phyloP scores from a whole-genome alignment of 768 basidiomycete species.

The Amanita brunnescens region DNA sequence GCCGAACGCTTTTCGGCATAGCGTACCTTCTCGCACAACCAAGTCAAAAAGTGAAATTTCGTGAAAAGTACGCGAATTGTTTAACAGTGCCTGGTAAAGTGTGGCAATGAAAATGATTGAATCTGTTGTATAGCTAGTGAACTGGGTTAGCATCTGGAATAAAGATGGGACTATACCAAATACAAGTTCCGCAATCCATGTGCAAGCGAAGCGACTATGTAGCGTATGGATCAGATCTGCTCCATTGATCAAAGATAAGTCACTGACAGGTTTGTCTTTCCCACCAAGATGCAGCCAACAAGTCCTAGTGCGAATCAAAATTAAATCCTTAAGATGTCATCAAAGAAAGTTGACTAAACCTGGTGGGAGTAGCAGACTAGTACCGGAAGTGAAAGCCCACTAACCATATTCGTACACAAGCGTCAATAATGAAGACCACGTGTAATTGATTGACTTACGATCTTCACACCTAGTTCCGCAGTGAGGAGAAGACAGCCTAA shows the following conservation, averaged over 20 bases:
- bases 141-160: neutral
- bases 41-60: constrained; percentile 17
- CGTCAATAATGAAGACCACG: neutral
- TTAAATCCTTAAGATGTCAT: neutral
- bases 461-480: constrained; percentile 22
- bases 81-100: constrained; percentile 17
- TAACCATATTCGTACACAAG: constrained; percentile 5
- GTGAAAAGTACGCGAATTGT: constrained; percentile 12
- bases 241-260: neutral
- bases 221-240: neutral
- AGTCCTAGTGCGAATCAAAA: constrained; percentile 15
- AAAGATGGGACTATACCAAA: constrained; percentile 17
- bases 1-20: neutral
- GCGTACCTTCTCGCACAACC: constrained; percentile 26
- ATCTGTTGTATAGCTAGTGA: constrained; percentile 14
- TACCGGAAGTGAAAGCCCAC: constrained; percentile 31
- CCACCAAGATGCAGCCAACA: constrained; percentile 29
- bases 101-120: constrained; percentile 23
- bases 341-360: constrained; percentile 13
- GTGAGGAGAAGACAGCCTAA: constrained; percentile 16
- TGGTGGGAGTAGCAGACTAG: constrained; percentile 20
- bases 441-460: constrained; percentile 16
- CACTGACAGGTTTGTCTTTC: constrained; percentile 19
- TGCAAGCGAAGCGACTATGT: constrained; percentile 24
- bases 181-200: constrained; percentile 28